Conservation (phyloP, 1,284 basidiomycete species). For the Ustanciosporium gigantosporum region DNA sequence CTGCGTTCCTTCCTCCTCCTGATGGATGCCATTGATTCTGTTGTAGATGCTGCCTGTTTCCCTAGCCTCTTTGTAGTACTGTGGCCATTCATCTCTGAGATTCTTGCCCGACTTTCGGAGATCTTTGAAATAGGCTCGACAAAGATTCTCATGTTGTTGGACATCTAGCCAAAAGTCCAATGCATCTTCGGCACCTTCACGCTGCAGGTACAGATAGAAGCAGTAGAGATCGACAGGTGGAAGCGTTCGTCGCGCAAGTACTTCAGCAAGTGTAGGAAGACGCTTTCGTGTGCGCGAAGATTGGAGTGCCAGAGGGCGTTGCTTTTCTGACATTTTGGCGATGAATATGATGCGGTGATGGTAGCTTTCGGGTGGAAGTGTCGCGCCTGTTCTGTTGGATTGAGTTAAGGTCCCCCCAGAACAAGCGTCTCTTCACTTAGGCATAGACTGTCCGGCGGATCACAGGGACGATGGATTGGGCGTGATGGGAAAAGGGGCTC, state of each 20-base stretch:
- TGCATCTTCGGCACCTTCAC: conserved; percentile 90
- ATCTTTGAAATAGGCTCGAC: conserved; percentile 97
- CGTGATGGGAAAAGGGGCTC: too few relatives aligned
- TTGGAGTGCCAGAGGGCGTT: conserved; percentile 23
- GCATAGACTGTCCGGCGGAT: too few relatives aligned
- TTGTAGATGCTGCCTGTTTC: conserved; percentile 86
- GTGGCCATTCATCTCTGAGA: conserved; percentile 94
- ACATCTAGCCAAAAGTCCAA: conserved; percentile 99
- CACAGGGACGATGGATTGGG: too few relatives aligned
- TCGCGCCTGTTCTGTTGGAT: too few relatives aligned
- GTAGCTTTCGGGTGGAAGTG: neutral
- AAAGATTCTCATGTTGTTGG: conserved; percentile 97
- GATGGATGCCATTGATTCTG: conserved; percentile 75
- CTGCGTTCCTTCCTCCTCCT: conserved; percentile 11
- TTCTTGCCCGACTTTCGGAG: conserved; percentile 87
- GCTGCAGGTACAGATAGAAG: conserved; percentile 75
- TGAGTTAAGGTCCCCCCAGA: neutral
- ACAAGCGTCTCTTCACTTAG: neutral
- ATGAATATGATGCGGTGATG: too few relatives aligned
- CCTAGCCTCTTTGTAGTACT: conserved; percentile 74
- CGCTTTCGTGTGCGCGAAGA: conserved; percentile 54
- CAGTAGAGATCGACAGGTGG: conserved; percentile 97
- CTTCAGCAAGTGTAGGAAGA: conserved; percentile 61
- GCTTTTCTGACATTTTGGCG: conserved; percentile 33
- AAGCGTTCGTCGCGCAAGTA: conserved; percentile 67